These are phyloP conservation scores for Dalbergia cochinchinensis DNA, from an alignment of 306 rosid genomes.

Conservation along the genomic window DNA sequence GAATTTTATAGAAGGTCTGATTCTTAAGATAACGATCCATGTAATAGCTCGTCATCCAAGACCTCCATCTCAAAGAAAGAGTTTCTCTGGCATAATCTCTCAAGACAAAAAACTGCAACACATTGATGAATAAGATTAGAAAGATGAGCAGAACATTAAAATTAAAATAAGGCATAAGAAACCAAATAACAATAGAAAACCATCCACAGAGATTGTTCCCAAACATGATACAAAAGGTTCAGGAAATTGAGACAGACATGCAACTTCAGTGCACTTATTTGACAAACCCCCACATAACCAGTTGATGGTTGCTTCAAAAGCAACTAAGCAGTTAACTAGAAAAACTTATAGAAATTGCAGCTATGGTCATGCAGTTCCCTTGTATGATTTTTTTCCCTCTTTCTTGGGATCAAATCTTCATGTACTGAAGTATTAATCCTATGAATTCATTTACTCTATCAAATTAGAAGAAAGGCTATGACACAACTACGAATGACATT, in stretches of 20 bases:
- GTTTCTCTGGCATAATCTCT: conserved; percentile 92
- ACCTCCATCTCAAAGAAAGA: conserved; percentile 95
- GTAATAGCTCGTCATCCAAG: conserved; percentile 99
- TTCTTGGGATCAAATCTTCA: conserved; percentile 7
- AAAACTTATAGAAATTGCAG: not conserved
- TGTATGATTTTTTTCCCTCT: not conserved
- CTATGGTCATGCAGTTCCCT: conserved; percentile 7
- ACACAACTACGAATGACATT: not conserved
- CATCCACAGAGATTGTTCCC: conserved; percentile 20
- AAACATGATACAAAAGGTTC: not conserved
- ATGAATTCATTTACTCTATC: conserved; percentile 16
- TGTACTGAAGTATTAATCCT: not conserved
- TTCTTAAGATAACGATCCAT: conserved; percentile 87
- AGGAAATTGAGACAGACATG: not conserved
- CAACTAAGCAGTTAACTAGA: conserved; percentile 5
- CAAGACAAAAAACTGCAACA: conserved; percentile 83
- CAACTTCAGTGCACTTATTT: not conserved
- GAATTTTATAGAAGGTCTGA: conserved; percentile 90
- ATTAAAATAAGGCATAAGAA: conserved; percentile 22
- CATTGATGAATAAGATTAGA: conserved; percentile 42
- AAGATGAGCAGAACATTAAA: conserved; percentile 33
- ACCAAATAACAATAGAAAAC: conserved; percentile 9
- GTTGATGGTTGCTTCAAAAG: conserved; percentile 27
- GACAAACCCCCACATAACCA: conserved; percentile 17
- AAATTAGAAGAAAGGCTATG: not conserved